These are phyloP conservation scores for Pseudogymnoascus sp. DNA, from an alignment of 2,329 filamentous ascomycete genomes.

Conservation along the genomic window DNA sequence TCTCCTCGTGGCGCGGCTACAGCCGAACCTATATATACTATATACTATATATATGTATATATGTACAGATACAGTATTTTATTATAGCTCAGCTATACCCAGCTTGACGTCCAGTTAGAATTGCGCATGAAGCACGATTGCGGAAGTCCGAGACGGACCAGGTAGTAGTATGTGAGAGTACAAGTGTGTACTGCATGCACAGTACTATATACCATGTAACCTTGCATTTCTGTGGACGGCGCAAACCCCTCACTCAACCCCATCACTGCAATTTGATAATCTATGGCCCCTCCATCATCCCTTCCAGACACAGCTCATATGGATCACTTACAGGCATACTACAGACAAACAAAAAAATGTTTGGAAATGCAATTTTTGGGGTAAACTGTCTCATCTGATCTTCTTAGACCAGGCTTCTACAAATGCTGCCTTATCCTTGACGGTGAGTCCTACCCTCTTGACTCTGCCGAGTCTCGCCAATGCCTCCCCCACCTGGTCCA, in stretches of 20 bases:
- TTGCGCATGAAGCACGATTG: conserved; percentile 1
- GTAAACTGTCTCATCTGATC: conserved; percentile 20
- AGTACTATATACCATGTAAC: not conserved
- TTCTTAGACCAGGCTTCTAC: conserved; percentile 59
- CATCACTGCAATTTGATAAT: not conserved
- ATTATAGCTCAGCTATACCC: not conserved
- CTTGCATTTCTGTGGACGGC: not conserved
- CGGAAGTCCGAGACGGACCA: not conserved
- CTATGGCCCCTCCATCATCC: not conserved
- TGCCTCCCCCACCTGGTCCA: conserved; percentile 77
- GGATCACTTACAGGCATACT: not conserved
- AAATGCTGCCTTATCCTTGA: conserved; percentile 78
- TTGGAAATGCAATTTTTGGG: not conserved
- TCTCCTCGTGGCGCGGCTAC: not conserved
- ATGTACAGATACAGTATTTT: too few species aligned
- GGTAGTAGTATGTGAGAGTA: not conserved
- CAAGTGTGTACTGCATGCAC: not conserved
- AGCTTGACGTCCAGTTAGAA: conserved; percentile 5
- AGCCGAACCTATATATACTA: not conserved
- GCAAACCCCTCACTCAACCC: not conserved
- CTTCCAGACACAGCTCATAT: not conserved
- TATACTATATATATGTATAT: not conserved
- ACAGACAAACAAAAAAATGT: not conserved
- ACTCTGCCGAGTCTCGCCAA: conserved; percentile 81
- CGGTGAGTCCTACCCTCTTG: conserved; percentile 77